A percentile compares a stretch with the other conserved stretches of the same genome.
These are phyloP conservation scores for Yarrowia galli DNA, from an alignment of 1,139 yeast genomes.

Conservation along the genomic window DNA sequence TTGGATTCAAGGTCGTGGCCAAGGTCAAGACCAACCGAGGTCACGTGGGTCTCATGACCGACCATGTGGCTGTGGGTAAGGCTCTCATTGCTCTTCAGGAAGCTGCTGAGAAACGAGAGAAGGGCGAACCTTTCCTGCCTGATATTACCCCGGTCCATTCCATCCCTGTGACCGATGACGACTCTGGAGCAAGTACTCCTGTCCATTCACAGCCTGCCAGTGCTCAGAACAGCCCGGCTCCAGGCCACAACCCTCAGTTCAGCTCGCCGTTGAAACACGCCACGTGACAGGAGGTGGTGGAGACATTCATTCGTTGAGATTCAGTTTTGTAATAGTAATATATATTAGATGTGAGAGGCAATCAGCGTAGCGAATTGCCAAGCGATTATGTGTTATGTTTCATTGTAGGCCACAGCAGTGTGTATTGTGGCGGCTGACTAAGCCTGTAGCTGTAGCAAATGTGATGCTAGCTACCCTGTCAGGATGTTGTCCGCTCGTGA, in stretches of 20 bases:
- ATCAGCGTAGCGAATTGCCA: too few relatives aligned
- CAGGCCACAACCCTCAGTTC: slow-evolving; percentile 2
- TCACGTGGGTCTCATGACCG: slow-evolving; percentile 81
- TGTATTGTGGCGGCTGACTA: too few relatives aligned
- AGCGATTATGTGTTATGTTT: too few relatives aligned
- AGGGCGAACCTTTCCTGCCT: slow-evolving; percentile 8
- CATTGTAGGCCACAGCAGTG: too few relatives aligned
- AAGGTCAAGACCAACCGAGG: slow-evolving; percentile 71
- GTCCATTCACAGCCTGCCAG: not conserved
- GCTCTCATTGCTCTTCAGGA: slow-evolving; percentile 66
- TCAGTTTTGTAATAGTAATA: slow-evolving; percentile 8
- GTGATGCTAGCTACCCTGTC: too few relatives aligned
- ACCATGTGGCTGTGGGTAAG: slow-evolving; percentile 70
- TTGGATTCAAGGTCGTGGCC: slow-evolving; percentile 73
- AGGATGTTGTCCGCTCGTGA: not conserved
- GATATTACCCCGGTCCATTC: slow-evolving; percentile 29
- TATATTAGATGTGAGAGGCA: slow-evolving; percentile 7
- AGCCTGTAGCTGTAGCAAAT: too few relatives aligned
- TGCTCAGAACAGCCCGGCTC: slow-evolving; percentile 4
- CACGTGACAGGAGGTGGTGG: not conserved
- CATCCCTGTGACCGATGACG: slow-evolving; percentile 17
- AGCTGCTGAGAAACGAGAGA: slow-evolving; percentile 37
- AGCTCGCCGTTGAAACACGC: slow-evolving; percentile 4
- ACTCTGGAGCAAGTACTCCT: not conserved
- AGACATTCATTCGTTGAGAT: not conserved